Evolutionary conservation across 139 green algal genomes (phyloP), one percentile per base, ranked within the genome.

Genomic region (Pleodorina starrii): DNA sequence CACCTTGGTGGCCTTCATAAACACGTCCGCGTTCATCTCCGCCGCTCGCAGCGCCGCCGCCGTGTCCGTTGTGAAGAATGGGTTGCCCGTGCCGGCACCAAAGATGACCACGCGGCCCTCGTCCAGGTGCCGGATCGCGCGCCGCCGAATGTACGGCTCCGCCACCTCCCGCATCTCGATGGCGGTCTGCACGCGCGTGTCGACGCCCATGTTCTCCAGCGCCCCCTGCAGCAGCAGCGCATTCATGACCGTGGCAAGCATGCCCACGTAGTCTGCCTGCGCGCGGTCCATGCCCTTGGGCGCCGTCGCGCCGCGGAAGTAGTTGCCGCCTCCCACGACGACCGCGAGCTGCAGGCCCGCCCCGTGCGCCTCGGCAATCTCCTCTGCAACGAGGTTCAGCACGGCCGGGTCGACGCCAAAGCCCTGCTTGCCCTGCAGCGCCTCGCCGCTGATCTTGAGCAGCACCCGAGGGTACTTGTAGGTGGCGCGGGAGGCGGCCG

Each of bases 161-260:
- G 98, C 98, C 71, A 99, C 95, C 92, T 99, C 94, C 63, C 93
- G 89, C 94, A 99, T 99, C 81, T 98, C 96, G 78, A 99, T 99
- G 48, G 98, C 98, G 4, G 97, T 99, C 93, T 99, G 92, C 59
- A 98, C 95, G 1, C 96, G 89, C 32, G 94, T 96, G 3, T 93
- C 90, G 35, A 98, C 91, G 17, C 94, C 97, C 36, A 95, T 50
- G 32, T 50, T 89, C 90, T 98, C 97, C 44, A 98, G 83, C 25
- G 95, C 94, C 36, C 90, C 92, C 90, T 98, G 95, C 43, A 99
- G 90, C 76, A 94, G 96, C 29, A 99, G 92, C 3, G 98, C 95
- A 84, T 99, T 99, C 98, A 99, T 99, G 38, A 98, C 96, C 5
- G 98, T 99, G 0, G 98, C 98, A 43, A 99, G 94, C 98, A 99